These are phyloP conservation scores for Teratosphaeria zuluensis DNA, from an alignment of 2,329 filamentous ascomycete species.

Conservation along the genomic window DNA sequence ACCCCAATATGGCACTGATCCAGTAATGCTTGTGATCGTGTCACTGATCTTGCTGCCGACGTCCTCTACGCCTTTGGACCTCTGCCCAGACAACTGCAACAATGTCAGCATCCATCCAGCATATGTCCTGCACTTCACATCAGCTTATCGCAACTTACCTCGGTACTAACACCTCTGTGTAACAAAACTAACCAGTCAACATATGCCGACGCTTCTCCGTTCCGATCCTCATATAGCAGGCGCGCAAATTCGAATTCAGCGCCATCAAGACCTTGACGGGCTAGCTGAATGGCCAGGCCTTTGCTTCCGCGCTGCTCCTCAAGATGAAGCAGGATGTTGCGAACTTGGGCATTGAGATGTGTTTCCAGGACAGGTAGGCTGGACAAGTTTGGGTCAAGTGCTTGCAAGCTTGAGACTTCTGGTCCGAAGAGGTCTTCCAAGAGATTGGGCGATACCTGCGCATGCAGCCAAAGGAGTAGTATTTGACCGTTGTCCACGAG, in stretches of 20 bases:
- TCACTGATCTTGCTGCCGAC: constrained; percentile 16
- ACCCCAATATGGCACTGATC: constrained; percentile 19
- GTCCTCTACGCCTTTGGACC: constrained; percentile 17
- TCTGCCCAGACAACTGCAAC: constrained; percentile 21
- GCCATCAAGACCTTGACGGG: constrained; percentile 84
- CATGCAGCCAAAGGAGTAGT: constrained; percentile 84
- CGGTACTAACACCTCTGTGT: constrained; percentile 84
- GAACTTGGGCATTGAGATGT: constrained; percentile 85
- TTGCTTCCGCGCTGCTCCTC: constrained; percentile 73
- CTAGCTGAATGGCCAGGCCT: constrained; percentile 79
- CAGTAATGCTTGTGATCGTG: constrained; percentile 22
- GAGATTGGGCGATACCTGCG: constrained; percentile 84
- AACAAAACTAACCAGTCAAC: constrained; percentile 97
- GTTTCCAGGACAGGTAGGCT: constrained; percentile 77
- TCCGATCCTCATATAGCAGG: constrained; percentile 83
- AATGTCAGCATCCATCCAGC: constrained; percentile 9
- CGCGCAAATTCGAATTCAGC: constrained; percentile 95
- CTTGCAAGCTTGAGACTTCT: constrained; percentile 59
- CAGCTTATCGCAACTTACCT: constrained; percentile 36
- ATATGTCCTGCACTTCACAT: not conserved
- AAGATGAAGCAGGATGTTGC: constrained; percentile 85
- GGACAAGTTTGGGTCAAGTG: constrained; percentile 71
- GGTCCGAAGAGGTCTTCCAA: constrained; percentile 83
- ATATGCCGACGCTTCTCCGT: constrained; percentile 96
- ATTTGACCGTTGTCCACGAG: constrained; percentile 91